Evolutionary conservation across 495 filamentous ascomycete genomes (phyloP).

Genomic region (Entonaema liquescens): DNA sequence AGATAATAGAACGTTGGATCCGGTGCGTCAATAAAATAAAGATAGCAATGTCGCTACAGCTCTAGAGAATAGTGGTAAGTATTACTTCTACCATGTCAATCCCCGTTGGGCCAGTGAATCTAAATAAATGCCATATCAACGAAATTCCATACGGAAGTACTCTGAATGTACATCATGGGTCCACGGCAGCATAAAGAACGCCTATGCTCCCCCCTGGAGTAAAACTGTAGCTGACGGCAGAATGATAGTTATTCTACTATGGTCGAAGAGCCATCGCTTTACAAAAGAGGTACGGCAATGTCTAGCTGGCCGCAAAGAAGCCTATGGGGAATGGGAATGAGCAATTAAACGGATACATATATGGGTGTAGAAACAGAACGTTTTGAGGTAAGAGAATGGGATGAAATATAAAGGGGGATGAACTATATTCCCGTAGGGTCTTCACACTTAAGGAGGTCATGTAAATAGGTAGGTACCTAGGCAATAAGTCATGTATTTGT

Average conservation of each 20-base stretch:
- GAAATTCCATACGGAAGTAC: background rate
- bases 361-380: too few species aligned
- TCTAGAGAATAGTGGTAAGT: background rate
- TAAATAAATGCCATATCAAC: background rate
- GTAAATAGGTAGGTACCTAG: background rate
- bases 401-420: background rate
- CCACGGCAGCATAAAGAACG: background rate
- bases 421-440: background rate
- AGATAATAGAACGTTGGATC: too few species aligned
- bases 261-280: background rate
- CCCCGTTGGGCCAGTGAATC: background rate
- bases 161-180: background rate
- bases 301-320: too few species aligned
- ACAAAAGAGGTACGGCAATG: background rate
- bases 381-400: too few species aligned
- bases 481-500: background rate
- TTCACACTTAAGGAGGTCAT: background rate
- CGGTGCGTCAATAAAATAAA: too few species aligned
- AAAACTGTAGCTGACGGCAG: background rate
- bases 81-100: background rate
- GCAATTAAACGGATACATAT: background rate
- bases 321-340: background rate
- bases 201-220: background rate
- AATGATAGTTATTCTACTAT: background rate
- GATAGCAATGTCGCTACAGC: too few species aligned